Evolutionary conservation across 345 rosid genomes (phyloP), one percentile per base, ranked within the genome.

Genomic region (Camelina neglecta): DNA sequence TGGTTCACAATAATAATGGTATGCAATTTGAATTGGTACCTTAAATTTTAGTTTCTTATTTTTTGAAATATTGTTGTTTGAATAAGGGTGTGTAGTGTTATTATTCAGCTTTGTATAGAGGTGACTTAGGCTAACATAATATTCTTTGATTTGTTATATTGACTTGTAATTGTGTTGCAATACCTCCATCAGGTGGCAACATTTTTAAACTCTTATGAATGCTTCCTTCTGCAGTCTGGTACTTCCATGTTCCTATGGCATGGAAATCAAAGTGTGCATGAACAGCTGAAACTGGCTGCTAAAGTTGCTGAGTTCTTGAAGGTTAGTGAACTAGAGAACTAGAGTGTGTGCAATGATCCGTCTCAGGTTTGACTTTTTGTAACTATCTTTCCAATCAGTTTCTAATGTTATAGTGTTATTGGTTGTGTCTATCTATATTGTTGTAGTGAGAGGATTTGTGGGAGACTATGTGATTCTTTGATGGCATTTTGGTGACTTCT

Each of bases 181-280:
- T 70, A 47, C 61, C 24, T 80, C 61, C 53, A 81, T 79, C 68
- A 95, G 99, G 91, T 83, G 79, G 97, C 96, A 69, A 79, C 97
- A 21, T 92, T 93, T 59, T 82, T 95, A 83, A 88, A 89, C 79
- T 88, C 99, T 55, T 67, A 77, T 1, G 96, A 92, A 79, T 95
- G 98, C 75, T 92, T 91, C 83, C 90, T 96, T 80, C 90, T 96
- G 83, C 99, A 96, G 87, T 89, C 98, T 79, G 98, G 98, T 50
- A 87, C 95, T 26, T 85, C 95, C 51, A 13, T 91, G 76, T 96
- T 93, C 81, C 83, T 79, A 29, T 96, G 99, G 99, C 94, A 89
- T 82, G 99, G 99, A 74, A 91, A 83, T 83, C 94, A 93, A 85
- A 87, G 98, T 83, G 78, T 93, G 31, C 86, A 77, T 81, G 98